Evolutionary conservation across 148 eudicot genomes (phyloP), one percentile per base, ranked within the genome.

Genomic region (Agrostemma githago): DNA sequence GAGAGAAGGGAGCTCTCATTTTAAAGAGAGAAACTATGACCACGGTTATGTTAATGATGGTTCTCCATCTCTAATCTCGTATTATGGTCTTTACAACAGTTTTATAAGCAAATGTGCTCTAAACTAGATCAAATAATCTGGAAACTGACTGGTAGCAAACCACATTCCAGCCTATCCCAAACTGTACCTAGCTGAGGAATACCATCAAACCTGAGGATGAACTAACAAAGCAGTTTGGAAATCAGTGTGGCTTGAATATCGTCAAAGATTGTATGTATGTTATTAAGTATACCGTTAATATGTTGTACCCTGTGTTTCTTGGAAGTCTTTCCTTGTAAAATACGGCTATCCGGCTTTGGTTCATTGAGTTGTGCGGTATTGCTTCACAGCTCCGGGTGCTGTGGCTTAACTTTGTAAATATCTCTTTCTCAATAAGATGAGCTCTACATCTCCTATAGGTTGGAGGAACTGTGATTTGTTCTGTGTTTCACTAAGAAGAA

Each of bases 91-190:
- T 46, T 63, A n/a, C 14, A 84, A 89, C 94, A 96, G 99, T 96
- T 96, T 68, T 96, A 92, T 93, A 96, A 96, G 79, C 85, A 74
- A 75, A 82, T 96, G 56, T 90, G 90, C 69, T 79, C 83, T 44
- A 89, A 82, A 69, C 79, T 96, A 48, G 92, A 92, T 60, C 84
- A 85, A 68, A 83, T 96, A 53, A 92, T 92, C 71, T 96, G 92
- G 96, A 90, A 81, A 80, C 88, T 97, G 8, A 79, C 79, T 64
- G 91, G 86, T 11, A 84, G 83, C 34, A 68, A 61, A 68, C 54
- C 74, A 16, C 77, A 63, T 72, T 26, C 84, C 71, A 65, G 78
- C 78, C 83, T 89, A 74, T 83, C 78, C 19, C 84, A 73, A 62
- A 83, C 84, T 61, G 66, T 76, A 76, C 79, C 86, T 72, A 78